Percentiles rank a stretch among this genome's conserved stretches.
phyloP scores from a whole-genome alignment of 2,329 filamentous ascomycete species.

The Lachnellula arida region DNA sequence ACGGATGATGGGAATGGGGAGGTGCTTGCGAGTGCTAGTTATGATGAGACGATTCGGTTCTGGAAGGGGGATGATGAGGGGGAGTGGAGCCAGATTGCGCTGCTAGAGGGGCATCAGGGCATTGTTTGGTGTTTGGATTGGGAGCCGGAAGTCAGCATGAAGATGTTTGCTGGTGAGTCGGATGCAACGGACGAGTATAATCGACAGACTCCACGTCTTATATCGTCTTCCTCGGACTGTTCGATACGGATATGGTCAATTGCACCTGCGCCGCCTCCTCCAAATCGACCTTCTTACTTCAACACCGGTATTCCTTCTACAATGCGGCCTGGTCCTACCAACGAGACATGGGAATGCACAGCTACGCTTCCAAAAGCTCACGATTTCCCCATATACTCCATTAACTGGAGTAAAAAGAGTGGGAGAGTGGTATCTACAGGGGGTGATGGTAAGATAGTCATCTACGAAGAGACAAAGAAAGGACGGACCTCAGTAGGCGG shows the following conservation, averaged over 20 bases:
- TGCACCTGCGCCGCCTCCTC: constrained; percentile 27
- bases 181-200: constrained; percentile 38
- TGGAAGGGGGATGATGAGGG: constrained; percentile 71
- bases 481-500: constrained; percentile 26
- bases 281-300: constrained; percentile 29
- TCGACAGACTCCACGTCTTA: constrained; percentile 50
- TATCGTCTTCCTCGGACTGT: constrained; percentile 81
- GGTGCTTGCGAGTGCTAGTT: constrained; percentile 83
- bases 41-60: constrained; percentile 84
- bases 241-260: constrained; percentile 77
- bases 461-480: constrained; percentile 62
- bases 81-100: constrained; percentile 87
- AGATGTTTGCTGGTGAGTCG: constrained; percentile 6
- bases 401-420: constrained; percentile 73
- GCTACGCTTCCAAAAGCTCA: constrained; percentile 70
- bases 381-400: constrained; percentile 76
- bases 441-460: constrained; percentile 74
- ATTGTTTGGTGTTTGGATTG: constrained; percentile 89
- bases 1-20: constrained; percentile 62
- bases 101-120: constrained; percentile 72
- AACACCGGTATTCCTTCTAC: constrained; percentile 75
- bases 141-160: constrained; percentile 43
- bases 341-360: constrained; percentile 82
- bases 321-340: constrained; percentile 65
- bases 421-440: constrained; percentile 84